phyloP scores from a whole-genome alignment of 2,329 filamentous ascomycete genomes.

The Pseudogymnoascus sp. region DNA sequence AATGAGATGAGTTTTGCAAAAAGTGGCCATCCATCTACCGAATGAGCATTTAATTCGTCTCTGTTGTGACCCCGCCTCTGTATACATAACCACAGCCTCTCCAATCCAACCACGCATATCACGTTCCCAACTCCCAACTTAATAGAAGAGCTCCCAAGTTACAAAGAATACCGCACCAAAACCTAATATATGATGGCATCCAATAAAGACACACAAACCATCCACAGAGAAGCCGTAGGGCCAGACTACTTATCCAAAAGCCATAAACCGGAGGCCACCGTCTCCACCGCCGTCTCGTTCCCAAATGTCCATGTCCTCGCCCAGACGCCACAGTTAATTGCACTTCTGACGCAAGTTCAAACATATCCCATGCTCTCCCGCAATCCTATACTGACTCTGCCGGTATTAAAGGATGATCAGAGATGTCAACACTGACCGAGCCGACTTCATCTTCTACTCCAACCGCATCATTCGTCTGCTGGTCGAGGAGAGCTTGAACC shows the following conservation, averaged over 20 bases:
- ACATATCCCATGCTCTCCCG: not conserved
- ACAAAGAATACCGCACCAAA: not conserved
- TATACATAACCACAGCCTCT: not conserved
- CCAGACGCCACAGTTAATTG: constrained; percentile 94
- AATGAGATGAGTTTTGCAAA: not conserved
- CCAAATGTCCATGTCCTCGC: constrained; percentile 84
- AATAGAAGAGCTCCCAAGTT: not conserved
- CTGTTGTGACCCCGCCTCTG: constrained; percentile 2
- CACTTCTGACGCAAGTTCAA: constrained; percentile 82
- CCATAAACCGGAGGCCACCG: constrained; percentile 80
- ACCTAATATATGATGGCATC: not conserved
- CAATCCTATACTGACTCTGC: not conserved
- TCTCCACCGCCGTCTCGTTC: constrained; percentile 72
- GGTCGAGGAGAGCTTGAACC: constrained; percentile 94
- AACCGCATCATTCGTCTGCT: constrained; percentile 95
- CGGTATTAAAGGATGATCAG: constrained; percentile 72
- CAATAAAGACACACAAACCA: not conserved
- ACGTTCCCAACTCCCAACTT: not conserved
- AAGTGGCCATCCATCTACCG: not conserved
- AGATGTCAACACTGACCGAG: constrained; percentile 78
- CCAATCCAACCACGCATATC: constrained; percentile 4
- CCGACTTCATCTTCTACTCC: constrained; percentile 98
- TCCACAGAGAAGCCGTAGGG: constrained; percentile 53
- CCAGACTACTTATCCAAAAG: constrained; percentile 65
- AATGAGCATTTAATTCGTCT: not conserved